Conservation (phyloP, 257 asterid genomes). For the Solanum pinnatisectum region DNA sequence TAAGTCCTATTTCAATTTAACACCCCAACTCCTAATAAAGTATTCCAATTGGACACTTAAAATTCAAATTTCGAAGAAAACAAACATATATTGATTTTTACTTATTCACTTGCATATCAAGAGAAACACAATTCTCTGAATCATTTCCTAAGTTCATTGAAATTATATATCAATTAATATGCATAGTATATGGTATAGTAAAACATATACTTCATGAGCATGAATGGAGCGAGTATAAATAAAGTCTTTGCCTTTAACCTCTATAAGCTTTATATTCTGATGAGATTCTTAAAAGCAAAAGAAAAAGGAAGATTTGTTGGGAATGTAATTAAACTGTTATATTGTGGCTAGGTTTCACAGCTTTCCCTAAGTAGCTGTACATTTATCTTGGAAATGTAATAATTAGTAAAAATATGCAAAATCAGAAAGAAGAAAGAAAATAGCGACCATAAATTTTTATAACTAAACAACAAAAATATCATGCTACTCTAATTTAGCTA, state of each 20-base stretch:
- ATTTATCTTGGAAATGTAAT: not conserved
- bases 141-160: not conserved
- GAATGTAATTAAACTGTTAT: not conserved
- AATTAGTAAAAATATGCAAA: not conserved
- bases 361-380: not conserved
- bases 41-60: fast-evolving
- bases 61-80: too few relatives aligned
- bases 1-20: not conserved
- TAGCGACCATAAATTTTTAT: too few relatives aligned
- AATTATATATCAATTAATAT: not conserved
- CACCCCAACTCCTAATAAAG: not conserved
- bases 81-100: too few relatives aligned
- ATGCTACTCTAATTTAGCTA: not conserved
- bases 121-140: too few relatives aligned
- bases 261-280: not conserved
- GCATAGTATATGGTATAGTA: not conserved
- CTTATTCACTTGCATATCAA: too few relatives aligned
- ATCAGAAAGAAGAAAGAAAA: not conserved
- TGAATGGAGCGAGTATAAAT: not conserved
- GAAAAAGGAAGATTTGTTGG: not conserved
- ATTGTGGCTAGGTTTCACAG: not conserved
- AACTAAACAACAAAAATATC: not conserved
- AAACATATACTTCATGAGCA: not conserved
- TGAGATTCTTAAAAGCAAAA: not conserved
- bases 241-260: not conserved